Evolutionary conservation across 2,329 filamentous ascomycete genomes (phyloP).

Genomic region (Sphaerulina vaccinii): DNA sequence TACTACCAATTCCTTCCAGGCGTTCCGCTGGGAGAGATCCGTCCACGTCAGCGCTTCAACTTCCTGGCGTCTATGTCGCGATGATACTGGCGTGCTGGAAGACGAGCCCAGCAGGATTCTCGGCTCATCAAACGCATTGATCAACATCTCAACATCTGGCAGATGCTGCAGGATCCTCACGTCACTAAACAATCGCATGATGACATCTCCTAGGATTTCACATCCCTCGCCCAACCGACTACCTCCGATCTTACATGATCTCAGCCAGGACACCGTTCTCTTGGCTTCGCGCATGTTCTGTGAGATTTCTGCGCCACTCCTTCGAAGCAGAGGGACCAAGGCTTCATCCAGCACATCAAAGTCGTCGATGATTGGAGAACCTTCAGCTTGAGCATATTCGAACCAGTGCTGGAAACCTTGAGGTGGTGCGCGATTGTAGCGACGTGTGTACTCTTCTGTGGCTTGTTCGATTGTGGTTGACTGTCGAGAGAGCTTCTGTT

Average conservation of each 20-base stretch:
- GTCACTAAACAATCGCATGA: slow-evolving; percentile 1
- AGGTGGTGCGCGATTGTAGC: slow-evolving; percentile 47
- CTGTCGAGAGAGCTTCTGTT: slow-evolving; percentile 16
- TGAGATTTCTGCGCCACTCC: slow-evolving; percentile 10
- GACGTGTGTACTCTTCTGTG: slow-evolving; percentile 38
- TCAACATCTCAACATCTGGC: slow-evolving; percentile 45
- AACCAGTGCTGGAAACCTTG: slow-evolving; percentile 50
- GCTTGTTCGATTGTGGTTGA: slow-evolving; percentile 13
- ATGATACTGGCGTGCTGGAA: neutral
- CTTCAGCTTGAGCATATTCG: slow-evolving; percentile 40
- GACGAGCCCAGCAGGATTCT: slow-evolving; percentile 39
- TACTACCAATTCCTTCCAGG: neutral
- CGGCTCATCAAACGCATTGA: slow-evolving; percentile 54
- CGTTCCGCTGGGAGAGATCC: neutral
- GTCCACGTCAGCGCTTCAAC: neutral
- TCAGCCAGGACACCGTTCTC: neutral
- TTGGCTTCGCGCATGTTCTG: neutral
- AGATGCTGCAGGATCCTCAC: slow-evolving; percentile 22
- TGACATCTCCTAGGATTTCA: slow-evolving; percentile 2
- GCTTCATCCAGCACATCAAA: slow-evolving; percentile 39
- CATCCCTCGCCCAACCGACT: slow-evolving; percentile 1
- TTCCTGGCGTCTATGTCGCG: neutral
- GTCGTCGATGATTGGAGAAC: slow-evolving; percentile 46
- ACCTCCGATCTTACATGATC: slow-evolving; percentile 5
- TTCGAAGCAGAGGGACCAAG: slow-evolving; percentile 8